Evolutionary conservation across 1,284 basidiomycete genomes (phyloP), one percentile per base, ranked within the genome.

Genomic region (Phellopilus nigrolimitatus): DNA sequence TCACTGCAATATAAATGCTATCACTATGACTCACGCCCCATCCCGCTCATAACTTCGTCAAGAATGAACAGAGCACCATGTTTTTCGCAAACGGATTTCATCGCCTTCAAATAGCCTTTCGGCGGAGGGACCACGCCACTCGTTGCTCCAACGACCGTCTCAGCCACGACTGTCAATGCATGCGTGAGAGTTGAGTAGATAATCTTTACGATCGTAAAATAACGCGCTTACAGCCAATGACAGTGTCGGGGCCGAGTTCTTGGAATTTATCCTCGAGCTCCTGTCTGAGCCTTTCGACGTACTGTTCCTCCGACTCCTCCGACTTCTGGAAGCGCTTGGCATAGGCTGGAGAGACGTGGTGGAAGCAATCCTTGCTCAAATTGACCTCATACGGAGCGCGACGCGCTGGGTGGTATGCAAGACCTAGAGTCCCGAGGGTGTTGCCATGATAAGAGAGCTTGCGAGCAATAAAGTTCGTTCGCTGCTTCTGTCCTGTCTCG

Each of bases 11-110:
- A 19, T 4, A n/a, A 28, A 13, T 17, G 4, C 3, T 19, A 12
- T 17, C 7, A n/a, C 34, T 33, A 37, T 34, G 27, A 70, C 82
- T 68, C 66, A 80, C 89, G 80, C 38, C 88, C 90, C 83, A 91
- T 90, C 27, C 90, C 90, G 61, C 84, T 84, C 91, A 87, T 87
- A 55, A 86, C 79, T 68, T 94, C 91, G 62, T 94, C 91, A 37
- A 92, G 75, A 40, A 91, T 88, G 64, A 93, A 83, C n/a, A 94
- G 67, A 1, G 86, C 88, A 4, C 87, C 91, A 58, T 92, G 86
- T 62, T 88, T 88, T 48, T 90, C 79, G 61, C 91, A 92, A n/a
- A 94, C 86, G 5, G 79, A 79, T 61, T 88, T 89, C 79, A 93
- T 89, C 3, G 86, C 87, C 64, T 79, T 79, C 61, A 90, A 85